A percentile compares a stretch with the other conserved stretches of the same genome.
phyloP scores from a whole-genome alignment of 345 rosid species.

The Physaria fendleri region DNA sequence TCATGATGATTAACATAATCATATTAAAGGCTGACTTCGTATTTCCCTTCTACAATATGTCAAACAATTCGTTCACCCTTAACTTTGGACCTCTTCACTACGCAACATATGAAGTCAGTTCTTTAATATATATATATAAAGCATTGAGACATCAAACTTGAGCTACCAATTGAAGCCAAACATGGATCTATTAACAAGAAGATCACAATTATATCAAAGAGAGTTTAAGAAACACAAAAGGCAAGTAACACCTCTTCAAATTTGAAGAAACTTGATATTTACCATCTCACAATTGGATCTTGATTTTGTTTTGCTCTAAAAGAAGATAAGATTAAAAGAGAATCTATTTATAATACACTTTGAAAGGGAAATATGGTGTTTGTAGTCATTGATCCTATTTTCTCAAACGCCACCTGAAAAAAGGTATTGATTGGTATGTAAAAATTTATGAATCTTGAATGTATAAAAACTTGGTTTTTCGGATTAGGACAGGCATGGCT shows the following conservation, averaged over 20 bases:
- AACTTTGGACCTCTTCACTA: no score
- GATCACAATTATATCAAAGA: constrained; percentile 25
- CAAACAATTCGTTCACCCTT: no score
- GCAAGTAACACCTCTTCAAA: constrained; percentile 15
- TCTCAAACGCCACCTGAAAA: constrained; percentile 87
- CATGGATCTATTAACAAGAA: constrained; percentile 2
- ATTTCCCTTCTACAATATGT: no score
- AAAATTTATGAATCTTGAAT: background rate
- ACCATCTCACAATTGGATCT: constrained; percentile 27
- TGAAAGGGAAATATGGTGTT: constrained; percentile 50
- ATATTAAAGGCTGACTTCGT: no score
- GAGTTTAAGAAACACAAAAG: background rate
- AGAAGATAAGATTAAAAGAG: background rate
- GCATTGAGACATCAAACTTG: background rate
- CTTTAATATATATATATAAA: no score
- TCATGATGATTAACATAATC: no score
- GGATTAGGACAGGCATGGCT: constrained; percentile 12
- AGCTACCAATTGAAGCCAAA: background rate
- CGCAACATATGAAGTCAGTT: no score
- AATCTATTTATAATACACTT: constrained; percentile 26
- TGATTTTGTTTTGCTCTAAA: constrained; percentile 19
- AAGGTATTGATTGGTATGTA: background rate
- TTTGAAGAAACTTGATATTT: constrained; percentile 29
- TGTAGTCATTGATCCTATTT: constrained; percentile 87
- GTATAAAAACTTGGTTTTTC: background rate